phyloP scores from a whole-genome alignment of 2,329 filamentous ascomycete genomes.

The Paracorniculantispora psalliotae region DNA sequence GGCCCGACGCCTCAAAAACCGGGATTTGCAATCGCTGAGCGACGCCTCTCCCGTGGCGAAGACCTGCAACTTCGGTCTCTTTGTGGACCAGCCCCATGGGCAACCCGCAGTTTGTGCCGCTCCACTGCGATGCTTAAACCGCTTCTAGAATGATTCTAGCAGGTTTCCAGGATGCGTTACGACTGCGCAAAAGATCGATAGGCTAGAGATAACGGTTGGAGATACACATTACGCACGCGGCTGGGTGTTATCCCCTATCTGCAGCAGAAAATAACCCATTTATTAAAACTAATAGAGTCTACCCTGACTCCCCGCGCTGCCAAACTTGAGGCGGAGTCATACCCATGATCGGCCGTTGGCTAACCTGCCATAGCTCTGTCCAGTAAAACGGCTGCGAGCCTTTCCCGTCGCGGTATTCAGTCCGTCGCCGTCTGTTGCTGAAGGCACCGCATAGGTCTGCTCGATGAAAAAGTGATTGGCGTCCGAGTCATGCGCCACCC shows the following conservation, averaged over 20 bases:
- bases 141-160: neutral
- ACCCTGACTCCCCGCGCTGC: neutral
- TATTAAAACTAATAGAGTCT: neutral
- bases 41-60: neutral
- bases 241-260: neutral
- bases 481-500: slow-evolving; percentile 33
- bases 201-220: neutral
- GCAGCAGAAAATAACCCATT: neutral
- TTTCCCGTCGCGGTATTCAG: neutral
- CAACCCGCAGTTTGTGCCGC: neutral
- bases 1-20: neutral
- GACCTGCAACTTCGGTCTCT: neutral
- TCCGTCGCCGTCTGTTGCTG: neutral
- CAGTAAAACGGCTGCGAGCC: too few species aligned
- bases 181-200: neutral
- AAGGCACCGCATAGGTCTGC: slow-evolving; percentile 25
- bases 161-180: neutral
- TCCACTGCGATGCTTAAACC: neutral
- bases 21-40: neutral
- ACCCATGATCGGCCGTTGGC: neutral
- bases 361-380: neutral
- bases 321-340: neutral
- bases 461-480: slow-evolving; percentile 41
- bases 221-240: neutral
- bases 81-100: slow-evolving; percentile 2